Evolutionary conservation across 495 filamentous ascomycete genomes (phyloP).

Genomic region (Tetracladium marchalianum): DNA sequence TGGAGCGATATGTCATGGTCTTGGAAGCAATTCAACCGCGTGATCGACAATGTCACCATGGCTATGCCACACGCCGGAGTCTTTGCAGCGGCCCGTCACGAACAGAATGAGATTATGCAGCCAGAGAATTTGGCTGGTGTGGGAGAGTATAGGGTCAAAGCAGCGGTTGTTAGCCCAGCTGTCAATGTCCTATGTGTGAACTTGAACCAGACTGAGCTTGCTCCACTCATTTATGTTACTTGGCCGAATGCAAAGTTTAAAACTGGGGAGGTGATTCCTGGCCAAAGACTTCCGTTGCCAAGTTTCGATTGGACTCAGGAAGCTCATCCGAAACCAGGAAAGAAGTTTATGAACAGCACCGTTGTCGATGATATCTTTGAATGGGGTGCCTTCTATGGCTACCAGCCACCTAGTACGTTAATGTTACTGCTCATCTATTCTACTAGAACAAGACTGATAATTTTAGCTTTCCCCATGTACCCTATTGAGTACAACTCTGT

Average conservation of each 20-base stretch:
- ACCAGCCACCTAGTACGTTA: slow-evolving; percentile 45
- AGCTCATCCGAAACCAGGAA: slow-evolving; percentile 16
- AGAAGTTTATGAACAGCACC: slow-evolving; percentile 43
- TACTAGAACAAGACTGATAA: too few species aligned
- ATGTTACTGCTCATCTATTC: too few species aligned
- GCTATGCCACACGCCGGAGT: slow-evolving; percentile 65
- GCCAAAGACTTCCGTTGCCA: slow-evolving; percentile 15
- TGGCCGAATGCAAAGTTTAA: slow-evolving; percentile 38
- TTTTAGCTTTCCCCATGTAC: slow-evolving; percentile 14
- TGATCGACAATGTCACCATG: slow-evolving; percentile 64
- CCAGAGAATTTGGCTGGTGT: slow-evolving; percentile 53
- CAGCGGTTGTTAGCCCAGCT: slow-evolving; percentile 53
- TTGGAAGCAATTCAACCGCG: slow-evolving; percentile 34
- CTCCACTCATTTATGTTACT: slow-evolving; percentile 47
- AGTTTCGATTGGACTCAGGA: slow-evolving; percentile 20
- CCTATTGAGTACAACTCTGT: slow-evolving; percentile 57
- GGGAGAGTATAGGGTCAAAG: slow-evolving; percentile 53
- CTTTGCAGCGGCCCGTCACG: slow-evolving; percentile 40
- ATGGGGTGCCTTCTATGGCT: slow-evolving; percentile 40
- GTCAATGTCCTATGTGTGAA: slow-evolving; percentile 63
- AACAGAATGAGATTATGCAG: slow-evolving; percentile 51
- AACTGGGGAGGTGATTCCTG: slow-evolving; percentile 13
- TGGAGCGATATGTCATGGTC: slow-evolving; percentile 32
- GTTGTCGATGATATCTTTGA: slow-evolving; percentile 59
- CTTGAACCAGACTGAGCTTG: slow-evolving; percentile 44